Base-by-base conservation (phyloP, 441 rosid species). In the Pelargonium cotyledonis region DNA sequence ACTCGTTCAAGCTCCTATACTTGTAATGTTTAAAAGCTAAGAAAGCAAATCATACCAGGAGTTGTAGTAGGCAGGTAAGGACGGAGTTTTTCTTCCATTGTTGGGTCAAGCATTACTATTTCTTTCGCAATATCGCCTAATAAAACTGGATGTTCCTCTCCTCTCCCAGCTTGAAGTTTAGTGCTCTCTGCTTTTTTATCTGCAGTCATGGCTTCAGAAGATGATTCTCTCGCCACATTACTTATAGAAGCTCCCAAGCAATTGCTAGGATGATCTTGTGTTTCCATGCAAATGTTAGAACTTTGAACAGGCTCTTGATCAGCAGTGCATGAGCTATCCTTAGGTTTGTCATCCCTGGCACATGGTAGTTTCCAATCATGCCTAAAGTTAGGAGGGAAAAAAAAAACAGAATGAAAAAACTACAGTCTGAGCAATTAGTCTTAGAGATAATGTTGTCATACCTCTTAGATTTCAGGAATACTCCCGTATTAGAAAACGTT, bases 21-120 rank as follows among this genome's bases (percentile, higher is more conserved):
- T 16, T 0, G 9, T 60, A 35, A 41, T 62, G 44, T 49, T 18
- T 8, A 63, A 65, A 35, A 51, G 55, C 53, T 9, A 70, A 68
- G 61, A 47, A 49, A 76, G 63, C 61, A 65, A 47, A 72, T 43
- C 67, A 55, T 79, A 81, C 81, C 82, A 23, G 71, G 75, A 43
- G 71, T 72, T 60, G 81, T 73, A 66, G 71, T 58, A 40, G 79
- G 77, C 23, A 73, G 69, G 74, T 79, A 51, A 67, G 57, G 68
- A 47, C 63, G 44, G 15, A 2, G 60, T 15, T 1, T 41, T 65
- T 12, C 68, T 70, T 66, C 70, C 63, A 44, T 72, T 41, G 29
- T 21, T 21, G 3, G 63, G 26, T 68, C 72, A 43, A 75, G 65
- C 65, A 68, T 60, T 15, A 12, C 51, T 40, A 57, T 68, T 57